Evolutionary conservation across 2,329 filamentous ascomycete genomes (phyloP).

Genomic region (Aspergillus intermedius): DNA sequence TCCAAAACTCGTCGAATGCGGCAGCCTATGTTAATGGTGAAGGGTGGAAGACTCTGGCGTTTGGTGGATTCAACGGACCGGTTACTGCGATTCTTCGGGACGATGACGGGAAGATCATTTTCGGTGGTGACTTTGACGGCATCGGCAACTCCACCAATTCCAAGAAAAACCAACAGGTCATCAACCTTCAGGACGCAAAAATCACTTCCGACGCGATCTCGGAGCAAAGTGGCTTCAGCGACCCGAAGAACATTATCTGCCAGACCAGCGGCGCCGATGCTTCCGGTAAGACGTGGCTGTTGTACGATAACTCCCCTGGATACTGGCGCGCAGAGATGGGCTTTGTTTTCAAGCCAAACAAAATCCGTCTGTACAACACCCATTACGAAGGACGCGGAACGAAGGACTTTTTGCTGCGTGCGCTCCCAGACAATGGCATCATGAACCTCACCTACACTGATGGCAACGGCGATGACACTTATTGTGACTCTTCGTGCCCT

Average conservation of each 20-base stretch:
- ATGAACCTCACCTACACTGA: constrained; percentile 94
- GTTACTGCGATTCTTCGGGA: constrained; percentile 79
- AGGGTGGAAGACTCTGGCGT: constrained; percentile 75
- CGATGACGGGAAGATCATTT: constrained; percentile 77
- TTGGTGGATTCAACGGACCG: constrained; percentile 89
- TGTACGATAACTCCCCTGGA: constrained; percentile 67
- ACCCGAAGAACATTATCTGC: constrained; percentile 79
- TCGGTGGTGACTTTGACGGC: constrained; percentile 83
- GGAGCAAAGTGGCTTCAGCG: constrained; percentile 59
- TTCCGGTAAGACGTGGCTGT: constrained; percentile 73
- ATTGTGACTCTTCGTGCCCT: constrained; percentile 79
- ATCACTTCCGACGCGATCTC: constrained; percentile 60
- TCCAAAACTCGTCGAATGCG: constrained; percentile 78
- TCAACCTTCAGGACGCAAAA: constrained; percentile 76
- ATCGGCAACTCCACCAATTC: constrained; percentile 65
- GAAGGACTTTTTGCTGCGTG: constrained; percentile 78
- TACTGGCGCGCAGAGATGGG: constrained; percentile 77
- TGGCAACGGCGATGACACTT: constrained; percentile 57
- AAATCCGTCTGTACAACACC: constrained; percentile 82
- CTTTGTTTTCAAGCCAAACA: constrained; percentile 81
- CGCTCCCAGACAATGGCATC: constrained; percentile 80
- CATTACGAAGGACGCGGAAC: constrained; percentile 77
- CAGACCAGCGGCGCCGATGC: constrained; percentile 61
- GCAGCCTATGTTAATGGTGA: constrained; percentile 67
- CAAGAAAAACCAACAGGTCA: constrained; percentile 63